Evolutionary conservation across 345 rosid species (phyloP), one percentile per base, ranked within the genome.

Genomic region (Xanthoceras sorbifolium): DNA sequence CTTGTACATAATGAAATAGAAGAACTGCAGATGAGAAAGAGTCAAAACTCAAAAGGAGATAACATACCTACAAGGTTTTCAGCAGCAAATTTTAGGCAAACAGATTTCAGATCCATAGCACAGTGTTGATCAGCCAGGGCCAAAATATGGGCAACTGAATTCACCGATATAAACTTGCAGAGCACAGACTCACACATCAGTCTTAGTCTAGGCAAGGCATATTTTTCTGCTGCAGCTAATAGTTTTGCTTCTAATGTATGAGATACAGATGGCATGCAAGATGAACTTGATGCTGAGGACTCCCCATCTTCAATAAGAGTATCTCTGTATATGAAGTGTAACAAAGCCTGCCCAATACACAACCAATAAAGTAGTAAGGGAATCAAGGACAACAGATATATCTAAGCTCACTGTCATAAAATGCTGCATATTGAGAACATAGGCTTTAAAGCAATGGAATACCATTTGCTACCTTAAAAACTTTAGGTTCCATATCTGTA

Each of bases 51-150:
- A n/a, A n/a, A n/a, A 34, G 28, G 9, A 66, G 78, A 70, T 73
- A 79, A 76, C 86, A 36, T 86, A 94, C 98, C 95, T 31, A 86
- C 80, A 6, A 91, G 97, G 89, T 94, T 93, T 73, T 94, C 97
- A 52, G 97, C 98, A 69, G 97, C 90, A 78, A 94, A 94, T 85
- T 89, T 93, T 69, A 94, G 85, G 84, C 97, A 94, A 62, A 93
- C 83, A 40, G 91, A 87, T 78, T 94, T 94, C 67, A 93, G 88
- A 70, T 94, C 93, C 75, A 78, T 78, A 65, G 98, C 97, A 86
- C 83, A 82, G 83, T 88, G 86, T 31, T 84, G 88, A 79, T 94
- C 97, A 25, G 97, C 97, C 44, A 91, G 92, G 40, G 97, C 95
- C 72, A 94, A 77, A 34, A 91, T 90, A 76, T 85, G 84, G 29